A percentile compares a stretch with the other conserved stretches of the same genome.
Conservation (phyloP, 1,139 yeast species). For the Magnusiomyces paraingens region DNA sequence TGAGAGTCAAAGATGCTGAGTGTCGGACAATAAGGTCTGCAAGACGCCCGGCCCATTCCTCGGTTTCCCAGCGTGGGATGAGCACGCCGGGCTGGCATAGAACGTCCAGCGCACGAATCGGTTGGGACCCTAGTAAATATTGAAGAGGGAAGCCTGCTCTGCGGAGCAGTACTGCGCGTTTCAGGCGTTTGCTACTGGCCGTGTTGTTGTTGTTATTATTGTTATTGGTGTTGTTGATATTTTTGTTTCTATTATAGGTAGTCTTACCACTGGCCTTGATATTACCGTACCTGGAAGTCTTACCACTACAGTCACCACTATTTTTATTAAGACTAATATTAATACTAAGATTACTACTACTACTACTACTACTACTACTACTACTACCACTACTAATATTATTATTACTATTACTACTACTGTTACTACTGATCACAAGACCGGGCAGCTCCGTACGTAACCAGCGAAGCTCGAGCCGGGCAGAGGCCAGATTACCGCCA, state of each 20-base stretch:
- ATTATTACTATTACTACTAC: too few relatives aligned
- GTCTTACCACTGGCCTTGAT: too few relatives aligned
- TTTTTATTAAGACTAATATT: too few relatives aligned
- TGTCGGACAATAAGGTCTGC: slow-evolving; percentile 26
- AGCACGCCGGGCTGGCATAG: slow-evolving; percentile 58
- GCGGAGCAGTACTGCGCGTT: slow-evolving; percentile 26
- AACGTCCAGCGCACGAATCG: slow-evolving; percentile 67
- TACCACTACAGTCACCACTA: too few relatives aligned
- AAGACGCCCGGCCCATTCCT: slow-evolving; percentile 68
- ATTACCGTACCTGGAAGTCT: too few relatives aligned
- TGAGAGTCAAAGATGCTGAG: slow-evolving; percentile 8
- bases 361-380: too few relatives aligned
- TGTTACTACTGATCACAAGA: too few relatives aligned
- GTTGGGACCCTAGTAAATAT: slow-evolving; percentile 78
- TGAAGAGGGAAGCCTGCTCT: slow-evolving; percentile 59
- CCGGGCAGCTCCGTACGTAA: slow-evolving; percentile 37
- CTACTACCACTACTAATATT: too few relatives aligned
- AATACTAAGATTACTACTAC: too few relatives aligned
- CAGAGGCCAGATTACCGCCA: slow-evolving; percentile 21
- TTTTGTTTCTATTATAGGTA: too few relatives aligned
- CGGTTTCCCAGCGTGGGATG: slow-evolving; percentile 95
- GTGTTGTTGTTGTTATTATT: too few relatives aligned
- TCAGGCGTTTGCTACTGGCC: slow-evolving; percentile 8
- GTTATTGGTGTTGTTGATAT: too few relatives aligned
- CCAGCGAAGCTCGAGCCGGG: slow-evolving; percentile 48